A percentile compares a stretch with the other conserved stretches of the same genome.
These are phyloP conservation scores for Sporothrix inflata DNA, from an alignment of 2,329 filamentous ascomycete species.

Conservation along the genomic window DNA sequence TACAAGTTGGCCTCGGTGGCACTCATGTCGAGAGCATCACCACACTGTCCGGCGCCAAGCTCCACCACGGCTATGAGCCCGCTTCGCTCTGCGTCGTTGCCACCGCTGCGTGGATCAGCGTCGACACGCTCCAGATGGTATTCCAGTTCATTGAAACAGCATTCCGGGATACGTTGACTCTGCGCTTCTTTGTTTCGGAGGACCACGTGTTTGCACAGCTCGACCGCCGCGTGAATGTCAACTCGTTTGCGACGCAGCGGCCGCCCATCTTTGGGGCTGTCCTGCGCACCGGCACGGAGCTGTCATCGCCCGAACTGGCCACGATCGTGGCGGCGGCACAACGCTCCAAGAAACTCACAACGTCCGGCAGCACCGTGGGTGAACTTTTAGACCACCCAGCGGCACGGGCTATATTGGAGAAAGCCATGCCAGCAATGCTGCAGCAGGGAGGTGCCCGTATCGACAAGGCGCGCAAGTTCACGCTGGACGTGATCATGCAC, in stretches of 20 bases:
- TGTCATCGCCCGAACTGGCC: background rate
- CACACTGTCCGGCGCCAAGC: background rate
- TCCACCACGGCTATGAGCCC: background rate
- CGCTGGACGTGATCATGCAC: background rate
- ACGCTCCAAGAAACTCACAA: background rate
- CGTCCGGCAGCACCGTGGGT: background rate
- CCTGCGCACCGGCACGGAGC: background rate
- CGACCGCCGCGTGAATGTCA: background rate
- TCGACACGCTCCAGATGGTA: background rate
- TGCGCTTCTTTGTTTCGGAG: background rate
- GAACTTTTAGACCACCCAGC: background rate
- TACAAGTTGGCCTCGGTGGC: background rate
- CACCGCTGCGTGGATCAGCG: background rate
- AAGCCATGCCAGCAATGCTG: background rate
- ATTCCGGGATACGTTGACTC: background rate
- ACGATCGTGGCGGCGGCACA: background rate
- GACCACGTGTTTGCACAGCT: background rate
- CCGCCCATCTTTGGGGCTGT: background rate
- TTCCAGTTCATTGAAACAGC: background rate
- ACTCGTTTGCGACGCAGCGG: background rate
- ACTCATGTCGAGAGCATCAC: background rate
- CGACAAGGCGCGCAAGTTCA: background rate
- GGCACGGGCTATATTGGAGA: background rate
- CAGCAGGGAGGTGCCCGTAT: background rate
- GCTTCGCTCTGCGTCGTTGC: background rate